These are phyloP conservation scores for Trichoderma sp. DNA, from an alignment of 2,329 filamentous ascomycete genomes.

Conservation along the genomic window DNA sequence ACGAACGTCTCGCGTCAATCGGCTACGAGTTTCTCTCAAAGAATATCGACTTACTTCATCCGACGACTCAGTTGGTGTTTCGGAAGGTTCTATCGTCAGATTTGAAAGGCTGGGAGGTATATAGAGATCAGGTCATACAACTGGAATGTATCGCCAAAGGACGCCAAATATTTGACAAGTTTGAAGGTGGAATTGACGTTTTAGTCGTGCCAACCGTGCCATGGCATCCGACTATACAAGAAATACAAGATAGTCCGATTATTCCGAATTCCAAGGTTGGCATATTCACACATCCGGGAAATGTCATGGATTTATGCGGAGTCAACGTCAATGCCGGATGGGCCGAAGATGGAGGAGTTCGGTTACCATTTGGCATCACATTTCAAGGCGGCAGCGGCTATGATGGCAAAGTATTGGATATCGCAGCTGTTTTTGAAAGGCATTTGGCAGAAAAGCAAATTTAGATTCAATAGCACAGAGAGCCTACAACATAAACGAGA, in stretches of 20 bases:
- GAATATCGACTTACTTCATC: conserved; percentile 13
- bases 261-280: not conserved
- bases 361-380: conserved; percentile 15
- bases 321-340: conserved; percentile 19
- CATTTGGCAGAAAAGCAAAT: not conserved
- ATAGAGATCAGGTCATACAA: conserved; percentile 10
- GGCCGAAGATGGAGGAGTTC: not conserved
- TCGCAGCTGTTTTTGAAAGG: conserved; percentile 8
- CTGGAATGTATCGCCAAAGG: not conserved
- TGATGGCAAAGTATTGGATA: conserved; percentile 9
- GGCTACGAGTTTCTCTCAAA: not conserved
- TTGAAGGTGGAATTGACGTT: conserved; percentile 17
- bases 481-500: not conserved
- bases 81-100: not conserved
- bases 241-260: not conserved
- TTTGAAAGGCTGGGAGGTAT: conserved; percentile 5
- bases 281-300: not conserved
- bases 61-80: not conserved
- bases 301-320: conserved; percentile 17
- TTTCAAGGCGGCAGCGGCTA: conserved; percentile 2
- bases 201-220: conserved; percentile 11
- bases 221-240: conserved; percentile 10
- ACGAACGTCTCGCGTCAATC: conserved; percentile 21
- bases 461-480: not conserved
- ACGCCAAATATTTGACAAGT: not conserved